A percentile compares a stretch with the other conserved stretches of the same genome.
These are phyloP conservation scores for Colletotrichum lini DNA, from an alignment of 2,329 filamentous ascomycete species.

Conservation along the genomic window DNA sequence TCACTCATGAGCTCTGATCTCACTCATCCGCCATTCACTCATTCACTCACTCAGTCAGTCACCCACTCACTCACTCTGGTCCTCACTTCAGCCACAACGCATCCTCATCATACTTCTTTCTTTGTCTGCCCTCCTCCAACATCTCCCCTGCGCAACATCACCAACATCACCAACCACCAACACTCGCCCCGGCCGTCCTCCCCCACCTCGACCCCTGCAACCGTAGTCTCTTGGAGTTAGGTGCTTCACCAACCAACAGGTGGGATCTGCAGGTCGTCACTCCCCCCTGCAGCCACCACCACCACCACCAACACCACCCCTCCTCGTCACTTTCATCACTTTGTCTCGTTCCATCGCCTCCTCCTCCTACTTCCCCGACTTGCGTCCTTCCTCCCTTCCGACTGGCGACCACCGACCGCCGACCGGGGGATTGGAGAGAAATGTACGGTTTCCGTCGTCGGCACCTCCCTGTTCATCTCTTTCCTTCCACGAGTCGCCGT, in stretches of 20 bases:
- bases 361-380: constrained; percentile 5
- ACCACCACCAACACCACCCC: neutral
- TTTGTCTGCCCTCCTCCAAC: neutral
- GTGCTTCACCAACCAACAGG: no score
- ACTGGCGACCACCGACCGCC: constrained; percentile 2
- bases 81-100: neutral
- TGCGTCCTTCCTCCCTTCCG: constrained; percentile 4
- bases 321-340: no score
- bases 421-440: neutral
- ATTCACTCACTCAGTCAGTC: no score
- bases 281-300: constrained; percentile 3
- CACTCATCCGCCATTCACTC: no score
- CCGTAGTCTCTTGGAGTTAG: neutral
- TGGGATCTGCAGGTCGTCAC: neutral
- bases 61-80: no score
- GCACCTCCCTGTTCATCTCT: neutral
- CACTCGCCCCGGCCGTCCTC: neutral
- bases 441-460: constrained; percentile 17
- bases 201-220: neutral
- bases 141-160: neutral
- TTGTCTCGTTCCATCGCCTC: neutral
- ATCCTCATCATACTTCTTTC: neutral
- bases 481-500: neutral
- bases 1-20: no score
- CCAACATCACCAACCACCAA: neutral